phyloP scores from a whole-genome alignment of 768 basidiomycete genomes.

The Tulasnella calospora region DNA sequence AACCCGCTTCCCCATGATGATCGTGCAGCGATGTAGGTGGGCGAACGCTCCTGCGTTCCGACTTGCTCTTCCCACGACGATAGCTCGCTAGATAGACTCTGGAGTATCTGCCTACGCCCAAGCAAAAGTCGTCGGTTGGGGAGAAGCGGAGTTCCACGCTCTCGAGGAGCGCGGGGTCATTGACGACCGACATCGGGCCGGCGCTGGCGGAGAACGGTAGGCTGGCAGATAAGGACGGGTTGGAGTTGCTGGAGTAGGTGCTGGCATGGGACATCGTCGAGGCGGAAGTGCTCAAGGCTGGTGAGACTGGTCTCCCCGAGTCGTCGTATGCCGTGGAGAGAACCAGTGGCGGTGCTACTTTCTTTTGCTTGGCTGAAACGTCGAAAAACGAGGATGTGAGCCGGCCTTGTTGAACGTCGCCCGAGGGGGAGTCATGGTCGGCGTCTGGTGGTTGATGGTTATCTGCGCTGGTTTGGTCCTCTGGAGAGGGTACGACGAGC shows the following conservation, averaged over 20 bases:
- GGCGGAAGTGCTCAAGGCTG: conserved; percentile 11
- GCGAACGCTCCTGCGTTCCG: not conserved
- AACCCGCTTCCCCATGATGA: conserved; percentile 7
- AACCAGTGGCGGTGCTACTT: conserved; percentile 9
- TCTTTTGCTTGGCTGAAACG: not conserved
- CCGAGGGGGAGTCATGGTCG: not conserved
- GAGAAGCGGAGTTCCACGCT: conserved; percentile 16
- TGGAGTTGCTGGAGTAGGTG: conserved; percentile 17
- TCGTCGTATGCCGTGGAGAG: conserved; percentile 8
- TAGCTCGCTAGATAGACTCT: conserved; percentile 32
- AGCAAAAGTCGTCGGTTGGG: conserved; percentile 13
- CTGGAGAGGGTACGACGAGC: conserved; percentile 3
- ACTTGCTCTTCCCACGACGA: conserved; percentile 17
- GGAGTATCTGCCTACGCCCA: conserved; percentile 33
- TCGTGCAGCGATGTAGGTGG: not conserved
- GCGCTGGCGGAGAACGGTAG: conserved; percentile 8
- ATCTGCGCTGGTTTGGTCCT: not conserved
- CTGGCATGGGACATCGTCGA: conserved; percentile 22
- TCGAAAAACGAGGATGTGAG: conserved; percentile 21
- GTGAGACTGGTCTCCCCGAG: not conserved
- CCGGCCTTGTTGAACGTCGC: not conserved
- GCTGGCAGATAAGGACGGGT: conserved; percentile 20
- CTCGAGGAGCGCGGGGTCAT: conserved; percentile 3
- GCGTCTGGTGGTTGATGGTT: not conserved
- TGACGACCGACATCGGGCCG: conserved; percentile 1